These are phyloP conservation scores for Lanmaoa rubissima DNA, from an alignment of 768 basidiomycete species.

Conservation along the genomic window DNA sequence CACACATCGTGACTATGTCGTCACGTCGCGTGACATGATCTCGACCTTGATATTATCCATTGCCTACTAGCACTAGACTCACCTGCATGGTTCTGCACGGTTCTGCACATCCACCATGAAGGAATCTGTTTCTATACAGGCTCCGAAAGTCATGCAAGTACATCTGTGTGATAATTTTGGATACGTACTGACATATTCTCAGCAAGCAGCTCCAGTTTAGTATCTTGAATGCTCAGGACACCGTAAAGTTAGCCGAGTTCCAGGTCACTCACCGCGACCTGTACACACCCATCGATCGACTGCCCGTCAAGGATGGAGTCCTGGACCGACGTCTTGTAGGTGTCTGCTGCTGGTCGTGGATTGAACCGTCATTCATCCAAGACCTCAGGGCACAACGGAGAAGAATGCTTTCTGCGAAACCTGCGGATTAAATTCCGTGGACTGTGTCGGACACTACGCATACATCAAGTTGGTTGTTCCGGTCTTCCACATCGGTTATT, in stretches of 20 bases:
- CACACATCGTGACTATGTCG: slow-evolving; percentile 20
- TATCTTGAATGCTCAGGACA: slow-evolving; percentile 89
- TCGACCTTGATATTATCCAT: too few relatives aligned
- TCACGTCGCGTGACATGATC: slow-evolving; percentile 18
- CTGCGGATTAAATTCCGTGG: slow-evolving; percentile 85
- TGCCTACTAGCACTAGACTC: too few relatives aligned
- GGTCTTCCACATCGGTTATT: slow-evolving; percentile 98
- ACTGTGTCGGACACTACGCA: slow-evolving; percentile 98
- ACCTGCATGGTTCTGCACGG: background rate
- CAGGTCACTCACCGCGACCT: slow-evolving; percentile 92
- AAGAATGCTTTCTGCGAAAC: slow-evolving; percentile 93
- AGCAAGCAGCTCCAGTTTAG: slow-evolving; percentile 98
- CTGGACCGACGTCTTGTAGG: slow-evolving; percentile 87
- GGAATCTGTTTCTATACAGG: slow-evolving; percentile 75
- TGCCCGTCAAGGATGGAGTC: slow-evolving; percentile 89
- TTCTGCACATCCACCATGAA: slow-evolving; percentile 47
- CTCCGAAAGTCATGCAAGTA: slow-evolving; percentile 79
- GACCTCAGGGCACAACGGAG: slow-evolving; percentile 83
- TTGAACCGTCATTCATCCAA: background rate
- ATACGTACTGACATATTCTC: slow-evolving; percentile 12
- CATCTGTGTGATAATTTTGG: background rate
- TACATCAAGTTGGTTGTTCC: slow-evolving; percentile 97
- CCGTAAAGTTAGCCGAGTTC: slow-evolving; percentile 94
- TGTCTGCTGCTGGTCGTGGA: slow-evolving; percentile 1
- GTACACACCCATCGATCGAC: slow-evolving; percentile 79